These are phyloP conservation scores for Calonectria fujianensis DNA, from an alignment of 2,329 filamentous ascomycete species.

Conservation along the genomic window DNA sequence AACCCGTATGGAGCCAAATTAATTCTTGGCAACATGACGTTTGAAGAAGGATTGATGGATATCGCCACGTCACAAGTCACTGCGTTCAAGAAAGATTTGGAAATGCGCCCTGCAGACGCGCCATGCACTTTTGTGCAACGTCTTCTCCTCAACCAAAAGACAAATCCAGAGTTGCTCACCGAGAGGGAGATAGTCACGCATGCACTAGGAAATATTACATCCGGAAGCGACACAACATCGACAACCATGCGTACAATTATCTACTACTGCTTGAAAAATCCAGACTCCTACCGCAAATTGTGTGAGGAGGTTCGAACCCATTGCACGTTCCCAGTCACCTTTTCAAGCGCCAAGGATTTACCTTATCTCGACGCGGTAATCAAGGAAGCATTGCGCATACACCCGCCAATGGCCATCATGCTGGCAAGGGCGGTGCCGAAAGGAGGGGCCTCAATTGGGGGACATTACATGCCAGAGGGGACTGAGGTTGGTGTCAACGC, in stretches of 20 bases:
- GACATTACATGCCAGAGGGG: slow-evolving; percentile 16
- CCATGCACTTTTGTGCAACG: slow-evolving; percentile 13
- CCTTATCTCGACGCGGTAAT: slow-evolving; percentile 28
- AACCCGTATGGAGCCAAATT: not conserved
- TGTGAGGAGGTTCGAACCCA: slow-evolving; percentile 2
- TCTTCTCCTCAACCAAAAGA: slow-evolving; percentile 8
- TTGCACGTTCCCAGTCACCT: not conserved
- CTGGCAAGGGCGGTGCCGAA: slow-evolving; percentile 9
- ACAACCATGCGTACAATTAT: not conserved
- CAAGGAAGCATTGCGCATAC: slow-evolving; percentile 33
- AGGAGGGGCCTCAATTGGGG: slow-evolving; percentile 12
- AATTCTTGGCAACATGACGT: not conserved
- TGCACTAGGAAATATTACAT: slow-evolving; percentile 10
- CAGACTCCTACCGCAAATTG: not conserved
- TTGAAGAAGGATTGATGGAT: not conserved
- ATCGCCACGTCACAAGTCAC: slow-evolving; percentile 7
- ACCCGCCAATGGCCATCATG: slow-evolving; percentile 20
- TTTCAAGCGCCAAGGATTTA: not conserved
- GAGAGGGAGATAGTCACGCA: slow-evolving; percentile 8
- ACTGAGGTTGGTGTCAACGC: slow-evolving; percentile 25
- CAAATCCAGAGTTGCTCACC: slow-evolving; percentile 1
- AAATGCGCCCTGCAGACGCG: not conserved
- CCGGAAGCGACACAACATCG: slow-evolving; percentile 13
- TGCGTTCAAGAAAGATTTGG: not conserved
- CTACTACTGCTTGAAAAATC: slow-evolving; percentile 10